Evolutionary conservation across 1,284 basidiomycete genomes (phyloP).

Genomic region (Fomitopsis schrenkii): DNA sequence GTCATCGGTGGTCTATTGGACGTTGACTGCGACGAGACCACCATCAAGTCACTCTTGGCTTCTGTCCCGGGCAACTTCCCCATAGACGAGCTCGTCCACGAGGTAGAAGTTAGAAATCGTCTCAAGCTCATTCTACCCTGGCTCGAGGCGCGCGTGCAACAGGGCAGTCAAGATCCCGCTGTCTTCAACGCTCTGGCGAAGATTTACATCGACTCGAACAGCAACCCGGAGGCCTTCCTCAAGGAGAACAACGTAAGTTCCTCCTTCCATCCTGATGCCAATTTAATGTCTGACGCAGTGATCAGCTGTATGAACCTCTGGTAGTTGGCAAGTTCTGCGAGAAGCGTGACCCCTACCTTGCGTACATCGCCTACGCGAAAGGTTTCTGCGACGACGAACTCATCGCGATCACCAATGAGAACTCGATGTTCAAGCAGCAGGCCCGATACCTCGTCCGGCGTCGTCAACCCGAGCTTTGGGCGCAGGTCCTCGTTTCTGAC

Average conservation of each 20-base stretch:
- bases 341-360: constrained; percentile 96
- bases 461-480: constrained; percentile 94
- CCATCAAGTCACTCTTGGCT: constrained; percentile 91
- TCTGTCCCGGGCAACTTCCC: constrained; percentile 98
- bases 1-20: constrained; percentile 96
- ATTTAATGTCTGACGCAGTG: constrained; percentile 4
- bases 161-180: constrained; percentile 88
- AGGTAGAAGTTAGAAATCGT: constrained; percentile 95
- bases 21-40: constrained; percentile 96
- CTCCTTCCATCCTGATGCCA: background rate
- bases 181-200: constrained; percentile 98
- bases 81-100: constrained; percentile 95
- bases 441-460: constrained; percentile 97
- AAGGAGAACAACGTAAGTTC: constrained; percentile 93
- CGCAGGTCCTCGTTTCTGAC: constrained; percentile 87
- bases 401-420: constrained; percentile 96
- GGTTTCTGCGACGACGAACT: constrained; percentile 99
- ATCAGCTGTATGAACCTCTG: constrained; percentile 89
- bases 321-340: constrained; percentile 99
- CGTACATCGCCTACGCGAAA: constrained; percentile 99
- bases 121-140: constrained; percentile 97
- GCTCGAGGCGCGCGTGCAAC: constrained; percentile 91
- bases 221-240: constrained; percentile 95
- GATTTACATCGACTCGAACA: constrained; percentile 98
- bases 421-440: constrained; percentile 99